These are phyloP conservation scores for Symbiodinium natans DNA, from an alignment of 73 alveolate genomes.

Conservation along the genomic window DNA sequence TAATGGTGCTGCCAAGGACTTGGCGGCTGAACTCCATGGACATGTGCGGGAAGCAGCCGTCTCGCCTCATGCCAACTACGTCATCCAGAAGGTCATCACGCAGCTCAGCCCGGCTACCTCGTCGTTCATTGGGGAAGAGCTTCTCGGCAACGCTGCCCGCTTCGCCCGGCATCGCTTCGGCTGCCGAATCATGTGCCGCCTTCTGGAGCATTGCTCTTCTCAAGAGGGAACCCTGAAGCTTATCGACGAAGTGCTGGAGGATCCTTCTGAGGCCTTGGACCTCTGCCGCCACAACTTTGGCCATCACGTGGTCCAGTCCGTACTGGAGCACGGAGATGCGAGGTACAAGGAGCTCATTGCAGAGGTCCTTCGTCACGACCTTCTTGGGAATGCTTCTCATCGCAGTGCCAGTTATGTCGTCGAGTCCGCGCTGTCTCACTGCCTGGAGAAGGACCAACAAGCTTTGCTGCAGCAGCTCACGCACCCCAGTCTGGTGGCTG, in stretches of 20 bases:
- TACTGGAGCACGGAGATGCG: constrained; percentile 70
- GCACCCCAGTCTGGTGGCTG: background rate
- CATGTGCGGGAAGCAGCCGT: constrained; percentile 77
- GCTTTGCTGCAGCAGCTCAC: background rate
- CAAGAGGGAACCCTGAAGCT: constrained; percentile 35
- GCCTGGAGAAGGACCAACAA: background rate
- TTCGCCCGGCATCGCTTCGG: constrained; percentile 91
- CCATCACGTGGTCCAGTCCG: constrained; percentile 83
- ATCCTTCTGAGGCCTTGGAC: constrained; percentile 37
- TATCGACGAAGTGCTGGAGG: constrained; percentile 22
- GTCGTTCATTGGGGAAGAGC: constrained; percentile 65
- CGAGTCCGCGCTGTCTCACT: constrained; percentile 37
- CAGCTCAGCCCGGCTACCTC: constrained; percentile 51
- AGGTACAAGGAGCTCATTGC: constrained; percentile 76
- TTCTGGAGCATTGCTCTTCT: constrained; percentile 46
- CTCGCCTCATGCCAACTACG: constrained; percentile 90
- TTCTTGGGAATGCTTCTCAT: constrained; percentile 24
- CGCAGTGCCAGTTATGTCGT: constrained; percentile 64
- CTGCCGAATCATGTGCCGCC: constrained; percentile 67
- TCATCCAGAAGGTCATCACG: constrained; percentile 79
- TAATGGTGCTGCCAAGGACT: constrained; percentile 25
- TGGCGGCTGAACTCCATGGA: constrained; percentile 58
- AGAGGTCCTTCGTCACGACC: constrained; percentile 6
- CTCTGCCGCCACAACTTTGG: constrained; percentile 89
- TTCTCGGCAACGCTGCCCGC: background rate